These are phyloP conservation scores for Sequoiadendron giganteum DNA, from an alignment of 75 land plant species.

Conservation along the genomic window DNA sequence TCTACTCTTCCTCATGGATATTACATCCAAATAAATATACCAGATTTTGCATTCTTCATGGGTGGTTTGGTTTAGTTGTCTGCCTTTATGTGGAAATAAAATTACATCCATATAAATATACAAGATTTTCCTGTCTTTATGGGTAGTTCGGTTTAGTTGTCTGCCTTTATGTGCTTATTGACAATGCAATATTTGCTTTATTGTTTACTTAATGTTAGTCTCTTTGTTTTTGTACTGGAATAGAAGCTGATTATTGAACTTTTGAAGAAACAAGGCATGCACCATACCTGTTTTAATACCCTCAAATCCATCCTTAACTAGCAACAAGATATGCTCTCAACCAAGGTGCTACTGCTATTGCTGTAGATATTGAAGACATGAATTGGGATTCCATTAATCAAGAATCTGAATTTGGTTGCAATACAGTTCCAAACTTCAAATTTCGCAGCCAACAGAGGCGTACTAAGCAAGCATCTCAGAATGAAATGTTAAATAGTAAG, in stretches of 20 bases:
- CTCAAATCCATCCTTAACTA: constrained; percentile 20
- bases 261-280: not conserved
- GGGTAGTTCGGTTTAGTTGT: not conserved
- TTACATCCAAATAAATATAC: not conserved
- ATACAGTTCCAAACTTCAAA: constrained; percentile 25
- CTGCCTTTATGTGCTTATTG: not conserved
- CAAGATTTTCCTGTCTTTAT: not conserved
- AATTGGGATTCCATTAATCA: constrained; percentile 2
- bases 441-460: constrained; percentile 15
- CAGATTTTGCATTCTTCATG: not conserved
- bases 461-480: constrained; percentile 11
- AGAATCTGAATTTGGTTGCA: constrained; percentile 4
- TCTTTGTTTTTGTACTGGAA: not conserved
- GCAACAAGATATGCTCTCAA: constrained; percentile 79
- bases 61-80: not conserved
- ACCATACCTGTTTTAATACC: not conserved
- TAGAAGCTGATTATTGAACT: not conserved
- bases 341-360: constrained; percentile 66
- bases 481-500: constrained; percentile 2
- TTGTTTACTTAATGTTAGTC: not conserved
- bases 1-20: not conserved
- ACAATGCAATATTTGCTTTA: not conserved
- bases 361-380: constrained; percentile 65
- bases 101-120: not conserved
- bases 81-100: not conserved